These are phyloP conservation scores for Coemansia guatemalensis DNA, from an alignment of 192 early-diverging fungal genomes.

Conservation along the genomic window DNA sequence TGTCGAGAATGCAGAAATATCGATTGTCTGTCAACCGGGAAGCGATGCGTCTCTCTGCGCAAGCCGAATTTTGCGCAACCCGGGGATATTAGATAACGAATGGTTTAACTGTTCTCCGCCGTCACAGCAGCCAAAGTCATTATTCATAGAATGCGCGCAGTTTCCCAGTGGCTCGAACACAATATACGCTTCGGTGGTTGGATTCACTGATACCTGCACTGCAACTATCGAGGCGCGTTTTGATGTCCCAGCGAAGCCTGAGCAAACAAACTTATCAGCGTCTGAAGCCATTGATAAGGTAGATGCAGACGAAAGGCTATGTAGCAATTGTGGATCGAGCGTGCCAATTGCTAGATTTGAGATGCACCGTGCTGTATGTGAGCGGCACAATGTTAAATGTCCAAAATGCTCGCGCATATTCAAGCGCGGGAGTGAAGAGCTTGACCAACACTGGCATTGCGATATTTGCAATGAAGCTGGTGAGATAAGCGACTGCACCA, in stretches of 20 bases:
- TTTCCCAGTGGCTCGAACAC: slow-evolving; percentile 15
- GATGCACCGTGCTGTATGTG: slow-evolving; percentile 78
- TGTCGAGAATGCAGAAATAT: slow-evolving; percentile 4
- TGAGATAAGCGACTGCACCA: slow-evolving; percentile 52
- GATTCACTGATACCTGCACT: slow-evolving; percentile 9
- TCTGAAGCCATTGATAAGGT: not conserved
- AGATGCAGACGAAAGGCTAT: slow-evolving; percentile 18
- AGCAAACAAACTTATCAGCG: not conserved
- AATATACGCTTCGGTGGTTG: slow-evolving; percentile 22
- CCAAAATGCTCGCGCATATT: slow-evolving; percentile 63
- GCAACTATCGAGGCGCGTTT: slow-evolving; percentile 19
- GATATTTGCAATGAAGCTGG: slow-evolving; percentile 61
- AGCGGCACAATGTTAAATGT: slow-evolving; percentile 77
- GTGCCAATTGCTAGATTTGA: slow-evolving; percentile 61
- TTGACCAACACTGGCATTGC: slow-evolving; percentile 84
- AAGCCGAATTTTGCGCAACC: slow-evolving; percentile 25
- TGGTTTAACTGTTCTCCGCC: slow-evolving; percentile 40
- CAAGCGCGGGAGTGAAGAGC: slow-evolving; percentile 61
- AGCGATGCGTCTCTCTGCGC: slow-evolving; percentile 43
- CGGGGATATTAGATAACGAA: slow-evolving; percentile 21
- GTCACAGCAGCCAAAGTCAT: slow-evolving; percentile 25
- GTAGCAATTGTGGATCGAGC: slow-evolving; percentile 69
- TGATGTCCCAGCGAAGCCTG: not conserved
- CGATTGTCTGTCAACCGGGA: slow-evolving; percentile 17
- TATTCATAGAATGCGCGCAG: slow-evolving; percentile 14